Conservation (phyloP, 2,329 filamentous ascomycete species). For the Pyricularia grisea region DNA sequence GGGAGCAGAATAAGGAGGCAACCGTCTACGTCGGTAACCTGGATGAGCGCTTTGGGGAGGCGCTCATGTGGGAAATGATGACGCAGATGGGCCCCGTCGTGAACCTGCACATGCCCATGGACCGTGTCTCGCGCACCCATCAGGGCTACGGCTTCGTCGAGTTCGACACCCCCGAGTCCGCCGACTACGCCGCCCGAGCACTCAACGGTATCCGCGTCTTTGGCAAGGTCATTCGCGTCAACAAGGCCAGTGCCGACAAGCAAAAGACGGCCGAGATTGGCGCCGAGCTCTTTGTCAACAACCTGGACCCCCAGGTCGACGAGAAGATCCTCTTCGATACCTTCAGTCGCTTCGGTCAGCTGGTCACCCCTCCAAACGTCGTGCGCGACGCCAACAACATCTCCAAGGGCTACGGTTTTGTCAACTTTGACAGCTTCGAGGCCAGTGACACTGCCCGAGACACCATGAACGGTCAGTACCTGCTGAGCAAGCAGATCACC, state of each 20-base stretch:
- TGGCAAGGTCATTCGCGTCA: conserved; percentile 91
- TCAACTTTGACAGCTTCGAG: conserved; percentile 89
- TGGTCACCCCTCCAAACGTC: conserved; percentile 80
- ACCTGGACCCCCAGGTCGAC: conserved; percentile 87
- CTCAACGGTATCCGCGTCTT: conserved; percentile 94
- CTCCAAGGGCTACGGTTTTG: conserved; percentile 93
- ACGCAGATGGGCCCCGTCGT: conserved; percentile 94
- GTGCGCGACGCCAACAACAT: conserved; percentile 81
- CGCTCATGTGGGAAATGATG: conserved; percentile 95
- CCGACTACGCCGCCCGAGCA: conserved; percentile 91
- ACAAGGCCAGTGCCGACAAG: conserved; percentile 88
- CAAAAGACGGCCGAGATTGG: conserved; percentile 89
- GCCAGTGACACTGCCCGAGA: conserved; percentile 83
- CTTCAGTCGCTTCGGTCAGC: conserved; percentile 82
- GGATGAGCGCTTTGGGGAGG: conserved; percentile 88
- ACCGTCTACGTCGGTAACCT: conserved; percentile 98
- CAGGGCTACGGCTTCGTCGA: conserved; percentile 99
- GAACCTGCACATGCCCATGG: conserved; percentile 96
- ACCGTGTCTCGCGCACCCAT: conserved; percentile 92
- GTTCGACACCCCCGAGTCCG: conserved; percentile 90
- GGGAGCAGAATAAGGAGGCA: conserved; percentile 96
- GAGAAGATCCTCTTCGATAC: conserved; percentile 93
- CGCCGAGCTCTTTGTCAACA: conserved; percentile 93
- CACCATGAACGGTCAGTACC: conserved; percentile 92
- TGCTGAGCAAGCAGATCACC: conserved; percentile 92